Evolutionary conservation across 2,329 filamentous ascomycete genomes (phyloP), one percentile per base, ranked within the genome.

Genomic region (Ceratocystis smalleyi): DNA sequence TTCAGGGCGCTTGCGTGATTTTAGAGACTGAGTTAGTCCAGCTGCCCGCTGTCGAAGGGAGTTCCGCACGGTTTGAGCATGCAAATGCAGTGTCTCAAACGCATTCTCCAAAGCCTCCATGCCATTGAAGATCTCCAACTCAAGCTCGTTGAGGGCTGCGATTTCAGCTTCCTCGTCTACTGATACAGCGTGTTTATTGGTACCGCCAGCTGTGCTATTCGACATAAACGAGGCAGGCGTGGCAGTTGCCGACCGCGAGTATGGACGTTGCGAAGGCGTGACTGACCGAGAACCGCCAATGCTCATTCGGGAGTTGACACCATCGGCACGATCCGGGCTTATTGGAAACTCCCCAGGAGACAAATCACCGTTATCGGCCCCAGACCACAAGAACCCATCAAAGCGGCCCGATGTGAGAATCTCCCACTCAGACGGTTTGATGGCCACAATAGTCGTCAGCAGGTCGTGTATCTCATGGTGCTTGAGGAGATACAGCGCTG

Each of bases 81-180:
- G 87, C 69, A 84, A 82, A 72, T 97, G 92, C n/a, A 97, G 79
- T 32, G 83, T 84, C 75, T 97, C 92, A 70, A 97, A 96, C 0
- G 91, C 91, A 71, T 96, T 90, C 74, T 97, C 92, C 27, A 97
- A 81, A 0, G 85, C 85, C 75, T 97, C 92, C 92, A 97, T 97
- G 67, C 91, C 89, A 43, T 84, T 81, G 75, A 92, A 96, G 65
- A 97, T 95, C 71, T 96, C 90, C 5, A 91, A 84, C 74, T 97
- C 92, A 47, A 96, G 85, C 74, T 96, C 92, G 6, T 90, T 90
- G 5, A 96, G 80, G 1, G 89, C 88, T 0, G 88, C 88, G 70
- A 96, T 91, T 73, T 96, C 92, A 63, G 89, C 89, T 71, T 97
- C 92, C 73, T 97, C 92, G 72, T 96, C 92, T 66, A 95, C 83